Percentiles rank a stretch among this genome's conserved stretches.
Conservation (phyloP, 768 basidiomycete species). For the Calocybe gangraenosa region DNA sequence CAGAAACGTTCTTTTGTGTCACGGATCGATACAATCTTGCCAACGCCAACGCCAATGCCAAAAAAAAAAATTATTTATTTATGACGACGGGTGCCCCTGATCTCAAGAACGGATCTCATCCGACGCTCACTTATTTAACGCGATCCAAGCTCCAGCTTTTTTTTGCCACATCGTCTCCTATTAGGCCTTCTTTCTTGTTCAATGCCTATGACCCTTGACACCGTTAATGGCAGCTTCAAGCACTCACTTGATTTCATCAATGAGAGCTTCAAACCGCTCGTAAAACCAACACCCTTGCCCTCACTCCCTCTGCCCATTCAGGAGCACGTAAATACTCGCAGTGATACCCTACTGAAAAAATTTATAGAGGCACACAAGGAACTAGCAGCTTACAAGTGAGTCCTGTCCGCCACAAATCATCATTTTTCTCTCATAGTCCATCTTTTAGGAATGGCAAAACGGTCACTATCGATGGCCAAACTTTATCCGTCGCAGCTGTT, state of each 20-base stretch:
- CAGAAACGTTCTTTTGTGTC: not conserved
- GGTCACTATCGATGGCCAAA: slow-evolving; percentile 51
- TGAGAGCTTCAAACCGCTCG: no score
- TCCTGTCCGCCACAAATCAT: slow-evolving; percentile 1
- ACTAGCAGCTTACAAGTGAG: slow-evolving; percentile 53
- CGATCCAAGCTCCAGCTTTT: not conserved
- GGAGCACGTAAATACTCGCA: not conserved
- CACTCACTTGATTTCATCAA: no score
- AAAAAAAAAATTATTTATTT: not conserved
- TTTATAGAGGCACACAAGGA: slow-evolving; percentile 49
- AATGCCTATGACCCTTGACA: slow-evolving; percentile 25
- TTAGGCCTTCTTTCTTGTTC: not conserved
- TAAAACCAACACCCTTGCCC: slow-evolving; percentile 6
- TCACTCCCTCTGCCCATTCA: not conserved
- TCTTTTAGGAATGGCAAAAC: slow-evolving; percentile 39
- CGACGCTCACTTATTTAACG: slow-evolving; percentile 17
- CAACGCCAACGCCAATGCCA: not conserved
- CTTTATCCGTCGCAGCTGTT: slow-evolving; percentile 56
- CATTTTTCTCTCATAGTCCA: not conserved
- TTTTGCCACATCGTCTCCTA: slow-evolving; percentile 1
- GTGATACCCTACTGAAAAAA: slow-evolving; percentile 22
- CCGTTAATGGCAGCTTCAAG: slow-evolving; percentile 15
- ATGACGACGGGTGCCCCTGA: slow-evolving; percentile 2
- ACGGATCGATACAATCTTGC: no score
- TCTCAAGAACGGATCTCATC: slow-evolving; percentile 14